Conservation (phyloP, 441 rosid species). For the Manihot esculenta region DNA sequence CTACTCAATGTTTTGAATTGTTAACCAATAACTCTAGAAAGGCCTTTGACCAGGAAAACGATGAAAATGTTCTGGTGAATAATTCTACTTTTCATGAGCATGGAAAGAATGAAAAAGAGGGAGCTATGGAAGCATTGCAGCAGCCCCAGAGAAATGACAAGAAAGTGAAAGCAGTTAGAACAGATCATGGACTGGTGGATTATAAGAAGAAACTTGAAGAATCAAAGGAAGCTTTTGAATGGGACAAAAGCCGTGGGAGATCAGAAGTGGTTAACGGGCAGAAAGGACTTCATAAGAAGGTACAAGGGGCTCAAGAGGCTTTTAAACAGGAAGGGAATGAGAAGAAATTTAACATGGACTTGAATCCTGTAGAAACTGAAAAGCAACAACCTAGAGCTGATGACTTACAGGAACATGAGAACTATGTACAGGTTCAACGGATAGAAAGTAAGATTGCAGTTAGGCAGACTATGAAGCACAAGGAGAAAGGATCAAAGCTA, state of each 20-base stretch:
- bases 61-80: constrained; percentile 32
- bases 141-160: constrained; percentile 30
- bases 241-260: constrained; percentile 26
- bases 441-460: constrained; percentile 30
- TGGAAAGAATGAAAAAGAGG: constrained; percentile 41
- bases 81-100: constrained; percentile 28
- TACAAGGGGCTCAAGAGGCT: constrained; percentile 32
- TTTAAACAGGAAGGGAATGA: constrained; percentile 33
- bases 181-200: constrained; percentile 27
- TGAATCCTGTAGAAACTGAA: constrained; percentile 28
- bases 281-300: constrained; percentile 32
- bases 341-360: constrained; percentile 25
- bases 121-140: constrained; percentile 32
- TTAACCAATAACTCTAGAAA: constrained; percentile 52
- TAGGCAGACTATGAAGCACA: constrained; percentile 34
- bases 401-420: constrained; percentile 33
- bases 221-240: constrained; percentile 29
- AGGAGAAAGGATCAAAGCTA: constrained; percentile 31
- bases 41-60: constrained; percentile 39
- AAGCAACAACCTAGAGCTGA: constrained; percentile 29
- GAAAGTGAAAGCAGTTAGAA: constrained; percentile 29
- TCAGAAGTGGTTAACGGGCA: constrained; percentile 29
- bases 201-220: constrained; percentile 22
- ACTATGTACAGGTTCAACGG: constrained; percentile 31
- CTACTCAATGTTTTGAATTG: constrained; percentile 65